Base-by-base conservation (phyloP, 352 stramenopile species). In the Phytophthora pluvialis region DNA sequence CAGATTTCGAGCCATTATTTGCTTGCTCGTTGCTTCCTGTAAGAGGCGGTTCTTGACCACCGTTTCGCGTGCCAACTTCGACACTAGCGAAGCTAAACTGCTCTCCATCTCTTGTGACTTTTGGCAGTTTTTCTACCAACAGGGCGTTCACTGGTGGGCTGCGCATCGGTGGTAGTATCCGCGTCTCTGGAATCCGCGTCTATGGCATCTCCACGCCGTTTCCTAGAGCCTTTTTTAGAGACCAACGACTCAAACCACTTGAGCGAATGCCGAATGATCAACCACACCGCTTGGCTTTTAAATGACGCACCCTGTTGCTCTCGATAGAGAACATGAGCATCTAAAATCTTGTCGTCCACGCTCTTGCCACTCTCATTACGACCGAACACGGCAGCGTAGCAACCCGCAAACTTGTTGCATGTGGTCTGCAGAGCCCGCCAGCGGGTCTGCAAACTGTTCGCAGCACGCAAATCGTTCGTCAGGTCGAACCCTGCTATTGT, bases 1-100 rank as follows among this genome's bases (percentile, higher is more conserved):
- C n/a, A 40, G 9, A 9, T 31, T 54, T 5, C 47, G 28, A n/a
- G 29, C 32, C 47, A 54, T 54, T 29, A 54, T 54, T 16, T 44
- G 29, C 47, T 54, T 15, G 32, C n/a, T 42, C 3, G 47, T 54
- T 43, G 47, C 47, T 6, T 44, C 11, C 21, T 43, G 31, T 18
- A 54, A 16, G 2, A 54, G n/a, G 15, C 32, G 5, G n/a, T 43
- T 54, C 12, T 54, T 54, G 18, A 21, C n/a, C n/a, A 26, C 39
- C 4, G 39, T 26, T 26, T 45, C 39, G 2, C 25, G 3, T 10
- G 39, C n/a, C 5, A 45, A 26, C 13, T 45, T 45, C 4, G 13
- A 4, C 4, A 45, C 39, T 10, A 45, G 4, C 4, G 39, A 3
- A 21, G 10, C n/a, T 15, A 45, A 26, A 10, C 39, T 45, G 4